Conservation (phyloP, 352 stramenopile genomes). For the Phytophthora fragariae region DNA sequence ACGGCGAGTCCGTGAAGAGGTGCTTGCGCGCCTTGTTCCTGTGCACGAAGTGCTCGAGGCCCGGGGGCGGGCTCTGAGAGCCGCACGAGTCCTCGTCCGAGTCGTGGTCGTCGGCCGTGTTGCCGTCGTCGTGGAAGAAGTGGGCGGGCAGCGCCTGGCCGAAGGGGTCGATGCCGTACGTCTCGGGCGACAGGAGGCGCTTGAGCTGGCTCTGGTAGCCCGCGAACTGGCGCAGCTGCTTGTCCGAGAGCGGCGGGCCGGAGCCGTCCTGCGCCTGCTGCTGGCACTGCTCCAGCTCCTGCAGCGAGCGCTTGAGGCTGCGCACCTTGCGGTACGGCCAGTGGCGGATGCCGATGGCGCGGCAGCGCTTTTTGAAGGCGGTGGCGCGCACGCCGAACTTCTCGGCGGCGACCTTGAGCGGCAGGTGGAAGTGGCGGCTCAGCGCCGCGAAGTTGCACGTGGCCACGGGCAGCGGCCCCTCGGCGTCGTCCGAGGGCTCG, state of each 20-base stretch:
- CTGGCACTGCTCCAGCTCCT: conserved; percentile 74
- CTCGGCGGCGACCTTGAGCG: conserved; percentile 71
- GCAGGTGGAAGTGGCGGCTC: conserved; percentile 72
- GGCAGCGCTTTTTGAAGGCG: conserved; percentile 80
- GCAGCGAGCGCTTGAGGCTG: conserved; percentile 71
- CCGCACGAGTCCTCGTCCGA: conserved; percentile 63
- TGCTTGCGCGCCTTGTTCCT: conserved; percentile 55
- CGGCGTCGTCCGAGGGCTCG: conserved; percentile 16
- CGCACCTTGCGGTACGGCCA: conserved; percentile 81
- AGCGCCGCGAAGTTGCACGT: conserved; percentile 75
- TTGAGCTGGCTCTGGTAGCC: conserved; percentile 80
- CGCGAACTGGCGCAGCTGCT: conserved; percentile 73
- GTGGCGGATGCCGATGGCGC: conserved; percentile 75
- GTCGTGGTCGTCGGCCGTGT: conserved; percentile 58
- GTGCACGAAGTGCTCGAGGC: conserved; percentile 35
- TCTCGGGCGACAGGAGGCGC: conserved; percentile 79
- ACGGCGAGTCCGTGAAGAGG: conserved; percentile 56
- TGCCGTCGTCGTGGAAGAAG: conserved; percentile 44
- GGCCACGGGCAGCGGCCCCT: conserved; percentile 36
- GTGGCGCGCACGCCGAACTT: conserved; percentile 80
- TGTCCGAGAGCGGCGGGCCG: conserved; percentile 68
- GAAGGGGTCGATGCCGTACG: conserved; percentile 81
- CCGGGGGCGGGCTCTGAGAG: conserved; percentile 43
- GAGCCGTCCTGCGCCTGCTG: conserved; percentile 57
- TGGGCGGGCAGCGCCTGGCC: conserved; percentile 51